These are phyloP conservation scores for Mucor circinelloides DNA, from an alignment of 371 early-diverging fungal genomes.

Conservation along the genomic window DNA sequence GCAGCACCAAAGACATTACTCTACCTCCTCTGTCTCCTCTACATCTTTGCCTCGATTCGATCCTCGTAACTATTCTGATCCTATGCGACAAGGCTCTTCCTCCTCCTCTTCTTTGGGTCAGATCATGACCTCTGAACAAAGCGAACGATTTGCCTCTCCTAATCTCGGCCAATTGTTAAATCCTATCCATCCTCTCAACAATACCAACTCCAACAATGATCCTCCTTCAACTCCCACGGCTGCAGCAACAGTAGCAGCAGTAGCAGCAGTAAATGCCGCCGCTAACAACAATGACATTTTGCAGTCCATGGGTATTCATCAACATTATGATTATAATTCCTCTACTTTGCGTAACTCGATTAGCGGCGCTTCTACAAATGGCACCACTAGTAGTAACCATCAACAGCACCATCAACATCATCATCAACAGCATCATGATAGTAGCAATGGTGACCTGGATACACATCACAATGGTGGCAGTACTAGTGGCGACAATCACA, in stretches of 20 bases:
- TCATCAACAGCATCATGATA: neutral
- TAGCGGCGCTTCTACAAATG: neutral
- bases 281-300: slow-evolving; percentile 2
- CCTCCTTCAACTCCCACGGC: neutral
- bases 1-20: slow-evolving; percentile 34
- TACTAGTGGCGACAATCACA: neutral
- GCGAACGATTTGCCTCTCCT: slow-evolving; percentile 20
- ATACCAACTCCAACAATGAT: neutral
- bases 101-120: neutral
- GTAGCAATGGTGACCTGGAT: neutral
- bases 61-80: slow-evolving; percentile 17
- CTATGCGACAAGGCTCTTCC: neutral
- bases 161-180: slow-evolving; percentile 44
- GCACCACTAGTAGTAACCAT: neutral
- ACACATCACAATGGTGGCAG: neutral
- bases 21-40: slow-evolving; percentile 31
- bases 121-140: neutral
- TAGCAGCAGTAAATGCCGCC: neutral
- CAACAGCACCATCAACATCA: neutral
- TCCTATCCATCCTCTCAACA: slow-evolving; percentile 41
- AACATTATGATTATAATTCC: slow-evolving; percentile 1
- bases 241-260: neutral
- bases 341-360: slow-evolving; percentile 7
- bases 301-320: slow-evolving; percentile 7
- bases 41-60: slow-evolving; percentile 28